Evolutionary conservation across 768 basidiomycete species (phyloP), one percentile per base, ranked within the genome.

Genomic region (Auricularia cornea): DNA sequence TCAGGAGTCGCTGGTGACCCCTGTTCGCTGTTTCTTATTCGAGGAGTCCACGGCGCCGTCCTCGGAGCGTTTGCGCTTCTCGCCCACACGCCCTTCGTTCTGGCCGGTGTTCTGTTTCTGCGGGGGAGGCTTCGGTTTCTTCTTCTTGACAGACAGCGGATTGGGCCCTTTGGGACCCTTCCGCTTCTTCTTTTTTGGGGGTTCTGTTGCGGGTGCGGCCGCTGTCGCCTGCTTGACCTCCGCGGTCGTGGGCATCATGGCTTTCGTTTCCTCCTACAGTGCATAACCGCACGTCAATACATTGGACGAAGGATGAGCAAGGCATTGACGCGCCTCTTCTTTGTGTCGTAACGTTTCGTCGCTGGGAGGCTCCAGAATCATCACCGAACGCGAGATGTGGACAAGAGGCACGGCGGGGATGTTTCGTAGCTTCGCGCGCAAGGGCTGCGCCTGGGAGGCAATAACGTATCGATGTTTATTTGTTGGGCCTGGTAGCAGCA

Each of bases 391-490:
- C 70, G 93, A 95, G 65, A 97, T 81, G 73, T 97, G 95, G 41
- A 98, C 79, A 65, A 98, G 83, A 0, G 97, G 97, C 0, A 93
- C 86, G 1, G 86, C 95, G 11, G 94, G 89, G 41, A 97, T 81
- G 3, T 71, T 73, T 18, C 94, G 85, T 56, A 98, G 79, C 63
- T 79, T 78, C 30, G 76, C 74, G 3, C 95, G 86, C 2, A 98
- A 84, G 4, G 83, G 74, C 38, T 85, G 81, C 0, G 88, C 91
- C 72, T 96, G 93, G 0, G 92, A 86, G 29, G 92, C 92, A 61
- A 98, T 77, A 32, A 93, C 85, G 75, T 98, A 98, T 51, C 94
- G 87, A 74, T 97, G 93, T 72, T 92, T 92, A 71, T 99, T 99
- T 30, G 84, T 80, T 26, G 84, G 83, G 23, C 92, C 90, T 93